phyloP scores from a whole-genome alignment of 345 rosid genomes.

The Cardamine occulta region DNA sequence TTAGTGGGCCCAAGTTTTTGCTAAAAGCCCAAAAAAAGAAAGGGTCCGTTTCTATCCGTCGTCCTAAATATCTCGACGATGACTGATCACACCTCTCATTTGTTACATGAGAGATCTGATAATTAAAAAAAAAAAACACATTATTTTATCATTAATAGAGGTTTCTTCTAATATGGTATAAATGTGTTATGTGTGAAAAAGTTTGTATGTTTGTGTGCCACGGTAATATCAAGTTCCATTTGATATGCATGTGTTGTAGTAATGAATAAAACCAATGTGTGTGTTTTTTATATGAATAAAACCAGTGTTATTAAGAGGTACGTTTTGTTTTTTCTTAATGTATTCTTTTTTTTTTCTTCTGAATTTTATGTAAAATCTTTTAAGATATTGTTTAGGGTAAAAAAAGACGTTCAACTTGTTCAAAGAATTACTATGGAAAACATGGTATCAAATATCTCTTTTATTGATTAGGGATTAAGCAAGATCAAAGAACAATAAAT shows the following conservation, averaged over 20 bases:
- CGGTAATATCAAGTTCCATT: constrained; percentile 15
- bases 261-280: too few species aligned
- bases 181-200: constrained; percentile 2
- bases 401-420: too few species aligned
- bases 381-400: too few species aligned
- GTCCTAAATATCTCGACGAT: constrained; percentile 28
- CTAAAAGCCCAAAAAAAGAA: not conserved
- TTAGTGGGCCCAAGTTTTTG: not conserved
- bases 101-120: constrained; percentile 30
- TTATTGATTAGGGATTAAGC: too few species aligned
- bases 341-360: not conserved
- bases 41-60: constrained; percentile 5
- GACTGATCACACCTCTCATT: constrained; percentile 18
- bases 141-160: not conserved
- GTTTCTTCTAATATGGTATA: constrained; percentile 4
- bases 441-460: too few species aligned
- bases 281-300: too few species aligned
- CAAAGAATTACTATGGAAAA: too few species aligned
- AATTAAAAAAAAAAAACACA: not conserved
- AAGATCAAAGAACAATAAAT: too few species aligned
- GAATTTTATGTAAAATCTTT: too few species aligned
- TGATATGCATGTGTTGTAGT: not conserved
- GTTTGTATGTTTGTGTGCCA: constrained; percentile 5
- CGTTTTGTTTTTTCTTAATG: not conserved
- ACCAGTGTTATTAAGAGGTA: too few species aligned